Base-by-base conservation (phyloP, 2,329 filamentous ascomycete genomes). In the Colletotrichum ledebouriae region DNA sequence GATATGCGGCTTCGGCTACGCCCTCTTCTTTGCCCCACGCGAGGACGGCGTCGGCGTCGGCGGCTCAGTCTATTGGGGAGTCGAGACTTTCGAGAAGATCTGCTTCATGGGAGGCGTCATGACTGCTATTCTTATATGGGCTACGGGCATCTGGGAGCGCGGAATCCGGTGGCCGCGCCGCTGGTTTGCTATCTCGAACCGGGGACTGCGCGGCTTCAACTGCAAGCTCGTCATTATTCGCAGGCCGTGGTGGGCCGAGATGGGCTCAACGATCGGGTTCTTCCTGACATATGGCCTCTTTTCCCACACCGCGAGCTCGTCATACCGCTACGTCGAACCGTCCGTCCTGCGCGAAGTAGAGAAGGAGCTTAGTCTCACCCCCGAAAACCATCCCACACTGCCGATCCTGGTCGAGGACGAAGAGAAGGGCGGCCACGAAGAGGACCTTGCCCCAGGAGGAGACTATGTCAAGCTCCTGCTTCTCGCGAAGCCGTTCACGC, bases 61-160 rank as follows among this genome's bases (percentile, higher is more conserved):
- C 59, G 95, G 96, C 37, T 95, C 92, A 13, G 94, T 97, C 60
- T 99, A 99, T 85, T 98, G 95, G 95, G 90, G 97, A 33, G 88
- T 98, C 3, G 95, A 98, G 75, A 93, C 92, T 77, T 88, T 88
- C 7, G 93, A 98, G 81, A 97, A 96, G 78, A 89, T 99, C 60
- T 95, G 93, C 75, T 92, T 98, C 76, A 92, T 97, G 80, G 94
- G 94, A 25, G 96, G 96, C 53, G 87, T 97, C 67, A 91, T 98
- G 68, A 98, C 94, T 0, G 92, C 89, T 41, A 86, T 94, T 49
- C 84, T 99, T 41, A 91, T 98, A 72, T 98, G 94, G 93, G 94
- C 90, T 15, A 98, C 95, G 0, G 96, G 96, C 33, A 94, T 98
- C 78, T 99, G 95, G 92, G 95, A 98, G 76, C 89, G 95, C 63